A percentile compares a stretch with the other conserved stretches of the same genome.
These are phyloP conservation scores for Malassezia restricta DNA, from an alignment of 1,284 basidiomycete genomes.

Conservation along the genomic window DNA sequence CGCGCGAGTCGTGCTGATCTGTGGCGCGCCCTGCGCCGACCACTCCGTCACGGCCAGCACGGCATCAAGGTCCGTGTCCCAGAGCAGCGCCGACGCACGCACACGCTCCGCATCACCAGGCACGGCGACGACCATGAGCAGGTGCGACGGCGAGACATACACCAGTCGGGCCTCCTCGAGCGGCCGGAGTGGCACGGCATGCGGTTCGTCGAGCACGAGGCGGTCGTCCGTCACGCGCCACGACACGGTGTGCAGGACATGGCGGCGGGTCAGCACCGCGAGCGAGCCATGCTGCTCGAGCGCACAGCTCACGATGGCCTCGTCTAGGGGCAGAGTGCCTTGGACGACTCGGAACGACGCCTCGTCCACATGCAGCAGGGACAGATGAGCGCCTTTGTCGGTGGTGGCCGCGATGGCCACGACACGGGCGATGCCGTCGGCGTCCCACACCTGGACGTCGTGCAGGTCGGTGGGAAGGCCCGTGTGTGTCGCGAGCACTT, in stretches of 20 bases:
- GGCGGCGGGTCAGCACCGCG: background rate
- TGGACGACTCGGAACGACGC: background rate
- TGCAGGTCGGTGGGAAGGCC: background rate
- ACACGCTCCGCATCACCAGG: background rate
- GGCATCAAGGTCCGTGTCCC: conserved; percentile 13
- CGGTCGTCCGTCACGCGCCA: background rate
- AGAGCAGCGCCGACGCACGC: conserved; percentile 14
- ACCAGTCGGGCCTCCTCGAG: background rate
- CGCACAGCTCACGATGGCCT: background rate
- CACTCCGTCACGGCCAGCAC: conserved; percentile 12
- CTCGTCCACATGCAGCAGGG: background rate
- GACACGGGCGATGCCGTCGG: background rate
- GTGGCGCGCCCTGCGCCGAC: background rate
- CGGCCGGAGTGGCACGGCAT: background rate
- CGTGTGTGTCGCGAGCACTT: background rate
- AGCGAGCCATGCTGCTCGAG: background rate
- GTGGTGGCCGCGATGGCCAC: background rate
- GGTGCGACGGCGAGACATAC: conserved; percentile 9
- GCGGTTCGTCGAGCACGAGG: background rate
- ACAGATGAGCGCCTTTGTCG: background rate
- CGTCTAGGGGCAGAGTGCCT: background rate
- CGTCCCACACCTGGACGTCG: background rate
- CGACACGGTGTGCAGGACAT: background rate
- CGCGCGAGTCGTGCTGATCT: conserved; percentile 1
- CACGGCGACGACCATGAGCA: conserved; percentile 8